Conservation (phyloP, 331 rosid species). For the Arachis monticola region DNA sequence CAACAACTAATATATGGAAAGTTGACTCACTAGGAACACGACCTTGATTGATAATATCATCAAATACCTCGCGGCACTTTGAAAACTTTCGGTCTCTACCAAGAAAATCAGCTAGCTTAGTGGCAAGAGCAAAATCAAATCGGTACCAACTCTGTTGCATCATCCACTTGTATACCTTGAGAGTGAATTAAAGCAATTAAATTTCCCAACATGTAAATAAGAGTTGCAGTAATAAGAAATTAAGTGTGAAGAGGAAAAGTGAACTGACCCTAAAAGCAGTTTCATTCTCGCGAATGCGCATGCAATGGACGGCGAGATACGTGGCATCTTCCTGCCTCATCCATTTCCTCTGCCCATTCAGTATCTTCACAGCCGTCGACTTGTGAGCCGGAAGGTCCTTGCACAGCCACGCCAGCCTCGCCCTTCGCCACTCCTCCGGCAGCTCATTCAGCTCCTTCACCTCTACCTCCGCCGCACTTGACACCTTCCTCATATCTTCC, state of each 20-base stretch:
- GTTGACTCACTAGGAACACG: conserved; percentile 92
- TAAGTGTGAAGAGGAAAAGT: no score
- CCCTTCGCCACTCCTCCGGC: conserved; percentile 92
- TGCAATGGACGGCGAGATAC: conserved; percentile 72
- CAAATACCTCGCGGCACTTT: conserved; percentile 90
- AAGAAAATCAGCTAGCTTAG: conserved; percentile 89
- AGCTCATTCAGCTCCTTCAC: conserved; percentile 68
- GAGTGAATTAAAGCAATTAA: background rate
- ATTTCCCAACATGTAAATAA: background rate
- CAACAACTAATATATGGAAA: conserved; percentile 84
- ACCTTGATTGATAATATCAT: conserved; percentile 88
- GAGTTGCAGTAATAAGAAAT: no score
- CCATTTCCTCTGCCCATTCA: conserved; percentile 90
- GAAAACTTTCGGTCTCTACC: conserved; percentile 91
- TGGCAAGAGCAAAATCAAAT: conserved; percentile 87
- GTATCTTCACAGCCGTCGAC: conserved; percentile 63
- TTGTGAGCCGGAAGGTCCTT: conserved; percentile 81
- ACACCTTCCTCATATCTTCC: conserved; percentile 56
- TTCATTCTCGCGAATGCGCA: conserved; percentile 80
- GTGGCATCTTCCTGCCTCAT: conserved; percentile 68
- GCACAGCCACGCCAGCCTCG: conserved; percentile 93
- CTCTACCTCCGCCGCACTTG: conserved; percentile 62
- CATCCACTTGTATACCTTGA: conserved; percentile 96
- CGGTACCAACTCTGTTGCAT: conserved; percentile 80
- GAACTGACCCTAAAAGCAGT: conserved; percentile 62